These are phyloP conservation scores for Hymenoscyphus salicellus DNA, from an alignment of 2,329 filamentous ascomycete species.

Conservation along the genomic window DNA sequence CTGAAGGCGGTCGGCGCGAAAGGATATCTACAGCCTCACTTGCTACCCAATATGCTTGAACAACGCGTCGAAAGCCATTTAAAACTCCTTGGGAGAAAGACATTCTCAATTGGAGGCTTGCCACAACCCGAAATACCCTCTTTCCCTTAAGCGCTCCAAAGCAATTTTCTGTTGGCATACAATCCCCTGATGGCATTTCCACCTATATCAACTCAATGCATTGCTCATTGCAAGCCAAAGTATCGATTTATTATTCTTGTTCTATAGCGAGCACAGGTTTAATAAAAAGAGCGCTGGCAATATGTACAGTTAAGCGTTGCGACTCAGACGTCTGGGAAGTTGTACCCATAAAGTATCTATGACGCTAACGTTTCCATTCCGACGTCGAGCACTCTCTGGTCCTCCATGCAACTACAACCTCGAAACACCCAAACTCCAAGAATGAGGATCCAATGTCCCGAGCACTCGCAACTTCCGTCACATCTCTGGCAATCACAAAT, in stretches of 20 bases:
- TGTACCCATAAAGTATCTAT: not conserved
- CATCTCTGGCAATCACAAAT: conserved; percentile 60
- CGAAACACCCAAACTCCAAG: not conserved
- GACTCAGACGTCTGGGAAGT: not conserved
- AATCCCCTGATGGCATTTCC: too few relatives aligned
- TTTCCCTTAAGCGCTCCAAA: too few relatives aligned
- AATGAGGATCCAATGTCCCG: conserved; percentile 28
- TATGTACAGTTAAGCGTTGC: not conserved
- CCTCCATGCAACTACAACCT: not conserved
- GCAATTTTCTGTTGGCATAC: too few relatives aligned
- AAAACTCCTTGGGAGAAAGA: not conserved
- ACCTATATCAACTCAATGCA: too few relatives aligned
- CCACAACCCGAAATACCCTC: not conserved
- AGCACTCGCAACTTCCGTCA: conserved; percentile 38
- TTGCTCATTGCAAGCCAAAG: too few relatives aligned
- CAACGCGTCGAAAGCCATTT: not conserved
- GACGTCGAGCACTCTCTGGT: not conserved
- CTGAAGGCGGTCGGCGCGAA: not conserved
- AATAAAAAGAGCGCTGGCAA: not conserved
- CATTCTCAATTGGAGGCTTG: not conserved
- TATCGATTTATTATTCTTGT: too few relatives aligned
- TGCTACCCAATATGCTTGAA: not conserved
- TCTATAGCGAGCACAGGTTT: too few relatives aligned
- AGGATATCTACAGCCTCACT: not conserved
- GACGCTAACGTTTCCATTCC: conserved; percentile 8